phyloP scores from a whole-genome alignment of 2,329 filamentous ascomycete species.

The Malbranchea cinnamomea region DNA sequence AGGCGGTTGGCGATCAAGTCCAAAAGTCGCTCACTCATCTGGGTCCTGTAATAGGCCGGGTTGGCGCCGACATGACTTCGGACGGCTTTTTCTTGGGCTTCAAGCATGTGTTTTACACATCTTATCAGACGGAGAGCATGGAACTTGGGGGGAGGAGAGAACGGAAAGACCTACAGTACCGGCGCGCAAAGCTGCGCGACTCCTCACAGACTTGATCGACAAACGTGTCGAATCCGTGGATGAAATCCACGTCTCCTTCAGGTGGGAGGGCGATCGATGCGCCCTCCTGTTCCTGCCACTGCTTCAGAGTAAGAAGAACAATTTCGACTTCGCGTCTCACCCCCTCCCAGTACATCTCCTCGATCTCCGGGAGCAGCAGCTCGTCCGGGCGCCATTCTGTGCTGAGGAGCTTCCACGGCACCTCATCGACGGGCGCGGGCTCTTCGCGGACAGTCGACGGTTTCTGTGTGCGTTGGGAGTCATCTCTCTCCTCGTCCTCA shows the following conservation, averaged over 20 bases:
- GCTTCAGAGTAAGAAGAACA: constrained; percentile 20
- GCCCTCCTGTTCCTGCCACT: constrained; percentile 18
- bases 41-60: too few species aligned
- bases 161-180: too few species aligned
- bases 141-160: too few species aligned
- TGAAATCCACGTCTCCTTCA: constrained; percentile 17
- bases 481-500: too few species aligned
- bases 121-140: not conserved
- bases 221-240: constrained; percentile 28
- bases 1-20: not conserved
- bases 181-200: constrained; percentile 13
- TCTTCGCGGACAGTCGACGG: too few species aligned
- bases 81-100: too few species aligned
- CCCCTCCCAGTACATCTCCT: constrained; percentile 25
- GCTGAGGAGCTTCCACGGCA: constrained; percentile 6
- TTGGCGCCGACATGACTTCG: too few species aligned
- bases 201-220: constrained; percentile 22
- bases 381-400: constrained; percentile 6
- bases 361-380: constrained; percentile 13
- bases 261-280: constrained; percentile 6
- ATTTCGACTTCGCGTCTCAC: constrained; percentile 21
- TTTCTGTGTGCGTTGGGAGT: too few species aligned
- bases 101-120: constrained; percentile 1
- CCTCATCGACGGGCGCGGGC: too few species aligned
- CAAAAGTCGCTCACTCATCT: too few species aligned